Evolutionary conservation across 441 rosid species (phyloP).

Genomic region (Euphorbia corollata): DNA sequence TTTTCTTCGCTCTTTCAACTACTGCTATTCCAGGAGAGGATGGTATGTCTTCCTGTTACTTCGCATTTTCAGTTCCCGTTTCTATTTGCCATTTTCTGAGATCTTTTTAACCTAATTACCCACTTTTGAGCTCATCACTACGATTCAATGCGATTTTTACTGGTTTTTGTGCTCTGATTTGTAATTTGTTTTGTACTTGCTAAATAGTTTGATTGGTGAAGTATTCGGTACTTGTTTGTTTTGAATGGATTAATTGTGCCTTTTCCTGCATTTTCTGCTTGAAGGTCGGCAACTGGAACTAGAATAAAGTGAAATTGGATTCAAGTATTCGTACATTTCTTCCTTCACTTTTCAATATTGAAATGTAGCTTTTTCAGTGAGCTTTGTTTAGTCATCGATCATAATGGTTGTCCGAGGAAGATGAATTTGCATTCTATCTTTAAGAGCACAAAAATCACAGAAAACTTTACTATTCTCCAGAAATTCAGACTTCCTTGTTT

Average conservation of each 20-base stretch:
- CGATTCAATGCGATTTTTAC: conserved; percentile 5
- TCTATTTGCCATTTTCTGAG: conserved; percentile 17
- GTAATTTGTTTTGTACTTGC: too few species aligned
- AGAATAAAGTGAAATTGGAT: neutral
- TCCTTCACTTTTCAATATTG: neutral
- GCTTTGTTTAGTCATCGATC: neutral
- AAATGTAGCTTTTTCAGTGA: neutral
- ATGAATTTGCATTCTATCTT: neutral
- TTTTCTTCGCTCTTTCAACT: conserved; percentile 32
- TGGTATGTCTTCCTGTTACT: conserved; percentile 32
- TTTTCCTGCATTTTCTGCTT: neutral
- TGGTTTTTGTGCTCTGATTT: neutral
- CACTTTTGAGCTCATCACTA: conserved; percentile 8
- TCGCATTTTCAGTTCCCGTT: neutral
- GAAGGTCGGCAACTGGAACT: neutral
- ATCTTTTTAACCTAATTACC: conserved; percentile 15
- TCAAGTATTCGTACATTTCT: neutral
- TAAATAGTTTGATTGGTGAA: too few species aligned
- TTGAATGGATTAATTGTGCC: neutral
- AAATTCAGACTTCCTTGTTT: neutral
- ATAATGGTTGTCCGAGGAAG: neutral
- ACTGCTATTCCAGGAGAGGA: conserved; percentile 19
- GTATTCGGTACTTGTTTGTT: neutral
- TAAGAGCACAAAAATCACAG: conserved; percentile 6
- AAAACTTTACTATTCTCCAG: neutral